Evolutionary conservation across 345 rosid species (phyloP).

Genomic region (Eucalyptus paniculata): DNA sequence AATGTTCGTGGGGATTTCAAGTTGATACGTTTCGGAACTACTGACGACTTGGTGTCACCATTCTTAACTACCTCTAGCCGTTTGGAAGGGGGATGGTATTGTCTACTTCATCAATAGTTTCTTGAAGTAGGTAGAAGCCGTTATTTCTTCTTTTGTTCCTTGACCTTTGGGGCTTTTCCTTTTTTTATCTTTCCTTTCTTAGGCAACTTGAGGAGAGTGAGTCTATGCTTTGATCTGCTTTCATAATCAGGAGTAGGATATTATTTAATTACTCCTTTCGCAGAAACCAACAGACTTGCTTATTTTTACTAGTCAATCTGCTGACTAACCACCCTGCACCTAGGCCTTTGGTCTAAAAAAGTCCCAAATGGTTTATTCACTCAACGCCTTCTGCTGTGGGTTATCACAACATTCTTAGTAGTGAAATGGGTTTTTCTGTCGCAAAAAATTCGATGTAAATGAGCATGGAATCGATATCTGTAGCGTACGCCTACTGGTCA

Average conservation of each 20-base stretch:
- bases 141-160: background rate
- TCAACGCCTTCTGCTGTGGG: background rate
- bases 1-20: background rate
- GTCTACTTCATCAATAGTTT: background rate
- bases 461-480: background rate
- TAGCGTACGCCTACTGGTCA: background rate
- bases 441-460: background rate
- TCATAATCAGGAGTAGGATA: background rate
- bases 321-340: background rate
- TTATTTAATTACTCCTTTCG: background rate
- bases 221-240: background rate
- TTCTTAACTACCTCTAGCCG: background rate
- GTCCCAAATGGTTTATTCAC: background rate
- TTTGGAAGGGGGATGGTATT: background rate
- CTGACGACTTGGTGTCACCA: background rate
- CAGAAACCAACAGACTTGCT: background rate
- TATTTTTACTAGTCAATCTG: background rate
- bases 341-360: background rate
- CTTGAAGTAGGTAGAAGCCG: background rate
- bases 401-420: background rate
- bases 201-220: background rate
- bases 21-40: background rate
- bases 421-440: background rate
- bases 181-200: background rate
- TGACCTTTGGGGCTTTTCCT: background rate